Evolutionary conservation across 1,284 basidiomycete species (phyloP), one percentile per base, ranked within the genome.

Genomic region (Irpex lacteus): DNA sequence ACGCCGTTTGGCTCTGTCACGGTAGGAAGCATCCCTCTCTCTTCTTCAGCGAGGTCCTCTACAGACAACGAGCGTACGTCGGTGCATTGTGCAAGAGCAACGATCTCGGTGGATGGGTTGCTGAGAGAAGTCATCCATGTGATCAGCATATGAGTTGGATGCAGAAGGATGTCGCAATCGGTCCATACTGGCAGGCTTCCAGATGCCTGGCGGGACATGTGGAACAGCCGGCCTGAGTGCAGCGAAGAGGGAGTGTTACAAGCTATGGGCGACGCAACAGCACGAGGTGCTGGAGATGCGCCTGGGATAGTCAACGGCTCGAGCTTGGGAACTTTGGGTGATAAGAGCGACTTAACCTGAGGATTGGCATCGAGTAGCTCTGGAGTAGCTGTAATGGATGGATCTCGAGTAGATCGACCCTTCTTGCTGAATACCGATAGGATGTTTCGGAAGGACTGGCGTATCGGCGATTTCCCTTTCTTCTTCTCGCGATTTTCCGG

Each of bases 401-500:
- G 34, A 9, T 56, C 54, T 26, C 54, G 13, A 9, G 54, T 18
- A 32, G 34, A 2, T 32, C 54, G 54, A 64, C 74, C 81, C 74
- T 74, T 80, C 73, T 86, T 89, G 76, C 82, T 89, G 76, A 91
- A 81, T 2, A 85, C 82, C 2, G 87, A 83, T 50, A 91, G 75
- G 26, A 91, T 74, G 69, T 86, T 90, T 52, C 83, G 82, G 69
- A 91, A 79, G 21, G 89, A 91, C 70, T 85, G 84, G 40, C 87
- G 82, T 54, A 91, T 77, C 2, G 86, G 85, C 15, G 85, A 88
- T n/a, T 74, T 70, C 15, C 70, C 69, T 63, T 73, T 74, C 60
- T 69, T 72, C 65, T 67, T 70, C 58, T 70, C 67, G 3, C 47
- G 34, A 4, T 9, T 21, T 8, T 36, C 52, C 26, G 56, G n/a